Evolutionary conservation across 2,329 filamentous ascomycete genomes (phyloP), one percentile per base, ranked within the genome.

Genomic region (Chrysosporium keratinophilum): DNA sequence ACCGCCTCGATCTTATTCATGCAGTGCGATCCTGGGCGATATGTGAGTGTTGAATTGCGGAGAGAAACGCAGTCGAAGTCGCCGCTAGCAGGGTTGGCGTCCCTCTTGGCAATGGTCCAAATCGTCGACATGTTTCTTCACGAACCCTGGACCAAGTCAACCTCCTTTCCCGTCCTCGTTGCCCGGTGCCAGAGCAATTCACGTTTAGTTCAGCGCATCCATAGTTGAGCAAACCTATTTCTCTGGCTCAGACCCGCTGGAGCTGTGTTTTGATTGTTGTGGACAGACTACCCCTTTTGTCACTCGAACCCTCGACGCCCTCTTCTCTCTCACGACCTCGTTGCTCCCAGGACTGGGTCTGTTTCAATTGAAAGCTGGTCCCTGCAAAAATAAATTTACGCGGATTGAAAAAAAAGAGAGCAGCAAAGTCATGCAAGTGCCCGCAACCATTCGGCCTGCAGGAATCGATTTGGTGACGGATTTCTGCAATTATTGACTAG

Each of bases 371-470:
- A 23, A 34, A 9, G 19, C 40, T 37, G 17, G 31, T 11, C 33
- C 39, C 33, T 33, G 23, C 48, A 33, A 9, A n/a, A 34, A 51
- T 23, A 51, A 44, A 19, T 51, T 17, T 37, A 42, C 39, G 31
- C 9, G 19, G 23, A 7, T 28, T 37, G 43, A 40, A 44, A 44
- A 51, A 28, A 34, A 28, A 35, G 37, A 40, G 35, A 37, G 19
- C 23, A 17, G 33, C 28, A 51, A 28, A 44, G 49, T 40, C 40
- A 51, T 51, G 49, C 49, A 51, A 51, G 39, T 28, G 39, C 31
- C 46, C 35, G 34, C 35, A n/a, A 49, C 39, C 12, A n/a, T 37
- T 20, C 31, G 28, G 6, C 31, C n/a, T 20, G 48, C 48, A 23
- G 37, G 42, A 42, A 50, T 10, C 15, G 40, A 43, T 23, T 35